Conservation (phyloP, 176 grass and related monocot species). For the Areca catechu region DNA sequence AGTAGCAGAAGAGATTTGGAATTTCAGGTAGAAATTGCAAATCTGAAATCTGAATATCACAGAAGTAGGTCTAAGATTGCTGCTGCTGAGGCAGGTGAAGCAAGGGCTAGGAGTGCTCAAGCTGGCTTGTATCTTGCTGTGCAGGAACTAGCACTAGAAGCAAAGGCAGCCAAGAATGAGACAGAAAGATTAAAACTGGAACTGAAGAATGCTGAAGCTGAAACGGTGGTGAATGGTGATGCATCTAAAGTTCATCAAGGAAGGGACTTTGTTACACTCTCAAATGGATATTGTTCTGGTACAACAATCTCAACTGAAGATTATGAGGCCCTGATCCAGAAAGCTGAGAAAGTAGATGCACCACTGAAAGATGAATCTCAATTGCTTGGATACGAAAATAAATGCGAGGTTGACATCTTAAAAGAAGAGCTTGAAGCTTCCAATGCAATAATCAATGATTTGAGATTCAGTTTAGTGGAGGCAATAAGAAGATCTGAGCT, state of each 20-base stretch:
- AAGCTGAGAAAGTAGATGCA: neutral
- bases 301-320: neutral
- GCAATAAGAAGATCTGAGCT: conserved; percentile 32
- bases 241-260: too few species aligned
- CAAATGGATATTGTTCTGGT: neutral
- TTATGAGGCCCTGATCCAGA: neutral
- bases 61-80: neutral
- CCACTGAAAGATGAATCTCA: conserved; percentile 12
- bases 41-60: conserved; percentile 1
- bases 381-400: conserved; percentile 7
- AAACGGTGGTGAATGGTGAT: neutral
- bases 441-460: conserved; percentile 34
- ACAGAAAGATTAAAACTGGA: neutral
- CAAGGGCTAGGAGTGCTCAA: conserved; percentile 11
- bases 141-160: conserved; percentile 7
- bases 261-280: neutral
- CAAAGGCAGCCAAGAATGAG: neutral
- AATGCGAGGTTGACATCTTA: neutral
- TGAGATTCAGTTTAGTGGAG: conserved; percentile 38
- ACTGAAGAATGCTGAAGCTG: neutral
- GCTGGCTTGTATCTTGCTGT: conserved; percentile 5
- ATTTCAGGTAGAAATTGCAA: conserved; percentile 1
- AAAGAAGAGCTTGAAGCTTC: conserved; percentile 28
- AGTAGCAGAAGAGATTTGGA: neutral
- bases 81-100: conserved; percentile 6